Base-by-base conservation (phyloP, 305 asterid species). In the Fraxinus sp. region DNA sequence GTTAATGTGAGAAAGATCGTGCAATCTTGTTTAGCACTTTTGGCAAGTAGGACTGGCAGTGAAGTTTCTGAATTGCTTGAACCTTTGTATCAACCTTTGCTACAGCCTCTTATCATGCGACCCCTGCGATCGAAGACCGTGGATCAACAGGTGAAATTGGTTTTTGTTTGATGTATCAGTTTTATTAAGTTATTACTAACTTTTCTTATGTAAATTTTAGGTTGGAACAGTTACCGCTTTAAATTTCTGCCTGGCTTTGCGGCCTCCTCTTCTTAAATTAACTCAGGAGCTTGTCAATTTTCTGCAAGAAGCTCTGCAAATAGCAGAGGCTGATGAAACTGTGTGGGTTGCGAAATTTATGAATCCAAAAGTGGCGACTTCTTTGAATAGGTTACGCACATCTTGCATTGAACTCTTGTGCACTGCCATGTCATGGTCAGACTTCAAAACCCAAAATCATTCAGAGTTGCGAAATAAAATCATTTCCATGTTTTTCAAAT, bases 361-460 rank as follows among this genome's bases (percentile, higher is more conserved):
- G 97, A 95, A 95, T 89, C 98, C 98, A 26, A 97, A 94, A 88
- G 90, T 93, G 81, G 97, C 94, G n/a, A 89, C 97, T 55, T 97
- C 98, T 78, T 89, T 95, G 92, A 93, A 92, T 89, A 97, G 93
- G 90, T 94, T 97, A 49, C 95, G 97, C 83, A 97, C 98, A 78
- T 97, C 97, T 87, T 95, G 98, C 89, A 97, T 97, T 87, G 99
- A 97, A 86, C 95, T 97, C 85, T 86, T 97, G 72, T 97, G 99
- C 90, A 97, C 99, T 84, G 98, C 99, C 87, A 97, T 97, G 99
- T 93, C 99, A 70, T 97, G 99, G 99, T 90, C 98, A 22, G 99
- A 97, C 86, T 97, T 97, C 77, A 97, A 94, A 91, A 92, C 98
- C 79, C 99, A 93, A 87, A 95, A 93, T 86, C 98, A 97, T 84